A percentile compares a stretch with the other conserved stretches of the same genome.
These are phyloP conservation scores for Acarospora socialis DNA, from an alignment of 2,329 filamentous ascomycete species.

Conservation along the genomic window DNA sequence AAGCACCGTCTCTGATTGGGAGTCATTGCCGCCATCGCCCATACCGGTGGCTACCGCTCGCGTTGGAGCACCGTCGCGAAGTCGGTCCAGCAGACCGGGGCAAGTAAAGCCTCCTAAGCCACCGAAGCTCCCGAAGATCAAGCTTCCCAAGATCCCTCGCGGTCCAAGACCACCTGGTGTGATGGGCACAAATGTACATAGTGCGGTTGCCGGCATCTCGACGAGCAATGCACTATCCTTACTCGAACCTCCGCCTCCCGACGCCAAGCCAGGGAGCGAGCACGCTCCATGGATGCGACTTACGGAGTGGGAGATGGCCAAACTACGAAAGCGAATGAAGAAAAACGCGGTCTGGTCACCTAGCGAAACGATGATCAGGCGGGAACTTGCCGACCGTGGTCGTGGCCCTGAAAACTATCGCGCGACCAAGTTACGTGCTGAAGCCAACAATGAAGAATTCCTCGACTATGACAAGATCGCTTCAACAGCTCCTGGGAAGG, in stretches of 20 bases:
- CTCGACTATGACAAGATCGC: slow-evolving; percentile 37
- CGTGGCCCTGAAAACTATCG: slow-evolving; percentile 38
- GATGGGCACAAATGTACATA: slow-evolving; percentile 40
- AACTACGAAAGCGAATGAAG: slow-evolving; percentile 53
- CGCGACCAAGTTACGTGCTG: slow-evolving; percentile 36
- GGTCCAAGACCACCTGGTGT: slow-evolving; percentile 10
- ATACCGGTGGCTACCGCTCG: slow-evolving; percentile 14
- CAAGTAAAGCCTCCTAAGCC: slow-evolving; percentile 18
- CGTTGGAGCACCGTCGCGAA: slow-evolving; percentile 13
- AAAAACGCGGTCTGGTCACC: slow-evolving; percentile 57
- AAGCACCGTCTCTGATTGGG: slow-evolving; percentile 25
- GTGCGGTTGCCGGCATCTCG: slow-evolving; percentile 41
- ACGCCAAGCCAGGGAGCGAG: slow-evolving; percentile 45
- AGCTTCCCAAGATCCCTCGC: slow-evolving; percentile 9
- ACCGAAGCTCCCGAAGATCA: slow-evolving; percentile 14
- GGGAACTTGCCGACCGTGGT: slow-evolving; percentile 45
- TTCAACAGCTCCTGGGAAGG: slow-evolving; percentile 19
- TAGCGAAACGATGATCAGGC: slow-evolving; percentile 51
- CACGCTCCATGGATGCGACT: slow-evolving; percentile 49
- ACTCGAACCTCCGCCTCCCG: slow-evolving; percentile 43
- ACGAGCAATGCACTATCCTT: slow-evolving; percentile 47
- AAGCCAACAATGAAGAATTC: slow-evolving; percentile 38
- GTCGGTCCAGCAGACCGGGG: slow-evolving; percentile 16
- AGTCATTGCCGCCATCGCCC: slow-evolving; percentile 22
- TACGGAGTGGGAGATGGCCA: slow-evolving; percentile 54